These are phyloP conservation scores for Prunus davidiana DNA, from an alignment of 306 rosid species.

Conservation along the genomic window DNA sequence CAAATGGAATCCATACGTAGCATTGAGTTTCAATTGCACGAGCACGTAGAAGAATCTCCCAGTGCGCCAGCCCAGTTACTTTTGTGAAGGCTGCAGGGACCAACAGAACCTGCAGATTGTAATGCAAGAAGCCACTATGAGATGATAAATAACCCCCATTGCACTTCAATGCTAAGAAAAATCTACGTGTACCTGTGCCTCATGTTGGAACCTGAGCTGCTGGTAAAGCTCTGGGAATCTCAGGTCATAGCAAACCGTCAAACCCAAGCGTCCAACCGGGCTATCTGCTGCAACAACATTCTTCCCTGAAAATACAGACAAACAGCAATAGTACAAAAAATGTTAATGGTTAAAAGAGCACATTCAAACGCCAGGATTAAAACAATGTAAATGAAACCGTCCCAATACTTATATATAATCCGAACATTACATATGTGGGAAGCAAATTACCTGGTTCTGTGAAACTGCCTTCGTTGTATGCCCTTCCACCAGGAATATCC, in stretches of 20 bases:
- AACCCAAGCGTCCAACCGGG: slow-evolving; percentile 88
- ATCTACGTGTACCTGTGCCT: slow-evolving; percentile 54
- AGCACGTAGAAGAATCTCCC: slow-evolving; percentile 96
- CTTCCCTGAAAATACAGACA: slow-evolving; percentile 55
- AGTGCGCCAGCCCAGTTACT: slow-evolving; percentile 90
- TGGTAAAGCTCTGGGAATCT: slow-evolving; percentile 92
- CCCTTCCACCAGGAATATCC: slow-evolving; percentile 91
- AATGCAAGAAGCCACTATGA: slow-evolving; percentile 13
- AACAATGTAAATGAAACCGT: too few relatives aligned
- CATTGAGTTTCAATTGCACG: slow-evolving; percentile 98
- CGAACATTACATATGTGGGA: not conserved
- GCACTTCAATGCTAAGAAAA: slow-evolving; percentile 20
- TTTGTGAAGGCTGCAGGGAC: slow-evolving; percentile 89
- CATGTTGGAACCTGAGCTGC: slow-evolving; percentile 73
- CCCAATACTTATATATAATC: too few relatives aligned
- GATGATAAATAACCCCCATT: slow-evolving; percentile 19
- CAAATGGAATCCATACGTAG: slow-evolving; percentile 52
- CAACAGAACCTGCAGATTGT: slow-evolving; percentile 59
- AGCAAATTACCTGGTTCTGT: slow-evolving; percentile 68
- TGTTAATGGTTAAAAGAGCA: too few relatives aligned
- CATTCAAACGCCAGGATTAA: too few relatives aligned
- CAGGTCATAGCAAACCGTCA: slow-evolving; percentile 90
- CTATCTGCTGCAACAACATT: slow-evolving; percentile 77
- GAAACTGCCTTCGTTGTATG: slow-evolving; percentile 75
- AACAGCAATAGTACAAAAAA: not conserved